Evolutionary conservation across 352 stramenopile genomes (phyloP), one percentile per base, ranked within the genome.

Genomic region (Globisporangium iwayamae): DNA sequence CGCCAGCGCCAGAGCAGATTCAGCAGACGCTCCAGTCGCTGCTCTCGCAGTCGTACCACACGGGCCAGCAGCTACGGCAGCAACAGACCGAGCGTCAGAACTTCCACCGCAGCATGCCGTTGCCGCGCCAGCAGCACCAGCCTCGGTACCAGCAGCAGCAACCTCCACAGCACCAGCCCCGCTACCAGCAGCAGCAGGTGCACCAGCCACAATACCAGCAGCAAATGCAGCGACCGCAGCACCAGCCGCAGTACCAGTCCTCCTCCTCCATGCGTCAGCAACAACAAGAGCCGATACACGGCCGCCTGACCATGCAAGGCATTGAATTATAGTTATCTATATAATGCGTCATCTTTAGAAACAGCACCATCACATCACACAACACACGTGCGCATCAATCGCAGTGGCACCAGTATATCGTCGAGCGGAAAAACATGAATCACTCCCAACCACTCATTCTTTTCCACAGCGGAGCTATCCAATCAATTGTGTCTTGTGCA

Each of bases 11-110:
- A 5, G 73, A 68, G 14, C 72, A 79, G 50, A 71, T 85, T 4
- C 77, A 63, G 14, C 65, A 85, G 48, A 72, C 81, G 55, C 67
- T 85, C 6, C 71, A 70, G 54, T 73, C 75, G 18, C 56, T 85
- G 50, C 71, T 85, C 41, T 83, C 74, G 32, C 73, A 83, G 63
- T 81, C 74, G 61, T 85, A 85, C 65, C 69, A 71, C 13, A 83
- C 75, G 5, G 77, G 77, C 7, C 52, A 81, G 48, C 77, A 85
- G 55, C 67, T 85, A 52, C 64, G 81, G 56, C 72, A 82, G 66
- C 80, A 81, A 52, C 72, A 85, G 62, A 61, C 36, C 22, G 51
- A 65, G 46, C 50, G 41, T 16, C 50, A 60, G 48, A 34, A 58
- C 14, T 54, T 52, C 36, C 50, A 54, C 50, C 50, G 20, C 30